Conservation (phyloP, 768 basidiomycete species). For the Termitomyces sp. region DNA sequence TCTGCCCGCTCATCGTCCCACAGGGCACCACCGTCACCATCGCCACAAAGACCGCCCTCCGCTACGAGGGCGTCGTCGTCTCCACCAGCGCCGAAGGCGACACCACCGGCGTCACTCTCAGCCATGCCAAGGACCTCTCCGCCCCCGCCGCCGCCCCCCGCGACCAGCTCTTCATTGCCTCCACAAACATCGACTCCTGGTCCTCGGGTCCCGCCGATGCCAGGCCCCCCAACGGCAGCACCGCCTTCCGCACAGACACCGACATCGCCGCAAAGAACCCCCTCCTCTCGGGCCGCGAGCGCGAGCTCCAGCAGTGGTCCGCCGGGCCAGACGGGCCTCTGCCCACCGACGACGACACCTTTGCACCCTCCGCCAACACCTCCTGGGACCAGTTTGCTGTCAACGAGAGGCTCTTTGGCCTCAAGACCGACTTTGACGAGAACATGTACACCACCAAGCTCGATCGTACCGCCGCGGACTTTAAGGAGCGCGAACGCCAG, state of each 20-base stretch:
- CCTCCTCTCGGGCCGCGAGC: conserved; percentile 41
- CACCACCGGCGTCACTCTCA: conserved; percentile 65
- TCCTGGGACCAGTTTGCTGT: conserved; percentile 91
- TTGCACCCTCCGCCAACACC: conserved; percentile 43
- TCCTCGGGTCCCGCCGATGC: conserved; percentile 70
- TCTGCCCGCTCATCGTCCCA: neutral
- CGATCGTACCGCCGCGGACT: conserved; percentile 80
- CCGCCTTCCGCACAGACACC: conserved; percentile 79
- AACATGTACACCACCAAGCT: conserved; percentile 93
- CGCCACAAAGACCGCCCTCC: conserved; percentile 59
- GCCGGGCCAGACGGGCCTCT: conserved; percentile 32
- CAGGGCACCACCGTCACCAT: conserved; percentile 79
- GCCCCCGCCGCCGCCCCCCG: conserved; percentile 64
- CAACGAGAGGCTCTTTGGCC: conserved; percentile 91
- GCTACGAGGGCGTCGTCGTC: conserved; percentile 68
- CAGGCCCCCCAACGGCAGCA: conserved; percentile 61
- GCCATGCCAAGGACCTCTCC: conserved; percentile 71
- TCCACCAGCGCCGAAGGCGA: conserved; percentile 63
- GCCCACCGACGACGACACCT: conserved; percentile 63
- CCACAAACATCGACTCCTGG: conserved; percentile 70
- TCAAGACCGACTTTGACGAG: conserved; percentile 89
- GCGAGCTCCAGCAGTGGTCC: conserved; percentile 80
- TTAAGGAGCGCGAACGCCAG: conserved; percentile 80
- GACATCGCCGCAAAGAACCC: conserved; percentile 65
- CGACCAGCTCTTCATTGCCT: conserved; percentile 64